Conservation (phyloP, 2,329 filamentous ascomycete genomes). For the Catunica adiposa region DNA sequence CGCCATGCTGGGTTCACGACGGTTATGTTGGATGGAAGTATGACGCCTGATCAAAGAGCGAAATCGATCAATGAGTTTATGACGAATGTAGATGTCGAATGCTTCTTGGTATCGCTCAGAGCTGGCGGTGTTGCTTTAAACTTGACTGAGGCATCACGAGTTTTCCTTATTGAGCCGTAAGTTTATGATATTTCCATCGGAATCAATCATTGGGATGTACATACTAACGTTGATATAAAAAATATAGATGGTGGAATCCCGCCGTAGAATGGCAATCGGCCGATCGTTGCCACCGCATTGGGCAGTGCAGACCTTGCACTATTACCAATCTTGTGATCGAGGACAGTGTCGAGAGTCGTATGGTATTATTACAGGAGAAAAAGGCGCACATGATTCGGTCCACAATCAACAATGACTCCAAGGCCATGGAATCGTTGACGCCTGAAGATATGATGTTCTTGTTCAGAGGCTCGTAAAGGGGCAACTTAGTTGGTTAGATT, state of each 20-base stretch:
- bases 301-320: slow-evolving; percentile 81
- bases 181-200: slow-evolving; percentile 32
- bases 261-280: slow-evolving; percentile 98
- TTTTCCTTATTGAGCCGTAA: slow-evolving; percentile 93
- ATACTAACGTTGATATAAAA: slow-evolving; percentile 10
- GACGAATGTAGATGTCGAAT: slow-evolving; percentile 84
- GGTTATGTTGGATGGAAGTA: slow-evolving; percentile 93
- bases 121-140: slow-evolving; percentile 93
- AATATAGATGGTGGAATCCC: slow-evolving; percentile 86
- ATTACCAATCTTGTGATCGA: slow-evolving; percentile 93
- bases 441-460: slow-evolving; percentile 91
- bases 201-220: not conserved
- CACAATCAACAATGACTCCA: slow-evolving; percentile 85
- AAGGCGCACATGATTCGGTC: slow-evolving; percentile 97
- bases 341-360: slow-evolving; percentile 88
- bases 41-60: slow-evolving; percentile 86
- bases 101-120: slow-evolving; percentile 90
- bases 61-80: slow-evolving; percentile 94
- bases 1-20: slow-evolving; percentile 94
- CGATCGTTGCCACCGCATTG: slow-evolving; percentile 86
- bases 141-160: slow-evolving; percentile 80
- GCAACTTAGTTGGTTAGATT: not conserved
- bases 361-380: slow-evolving; percentile 94
- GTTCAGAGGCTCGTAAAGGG: slow-evolving; percentile 30
- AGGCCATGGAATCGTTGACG: slow-evolving; percentile 79